Evolutionary conservation across 208 protist genomes (phyloP).

Genomic region (Balamuthia mandrillaris): DNA sequence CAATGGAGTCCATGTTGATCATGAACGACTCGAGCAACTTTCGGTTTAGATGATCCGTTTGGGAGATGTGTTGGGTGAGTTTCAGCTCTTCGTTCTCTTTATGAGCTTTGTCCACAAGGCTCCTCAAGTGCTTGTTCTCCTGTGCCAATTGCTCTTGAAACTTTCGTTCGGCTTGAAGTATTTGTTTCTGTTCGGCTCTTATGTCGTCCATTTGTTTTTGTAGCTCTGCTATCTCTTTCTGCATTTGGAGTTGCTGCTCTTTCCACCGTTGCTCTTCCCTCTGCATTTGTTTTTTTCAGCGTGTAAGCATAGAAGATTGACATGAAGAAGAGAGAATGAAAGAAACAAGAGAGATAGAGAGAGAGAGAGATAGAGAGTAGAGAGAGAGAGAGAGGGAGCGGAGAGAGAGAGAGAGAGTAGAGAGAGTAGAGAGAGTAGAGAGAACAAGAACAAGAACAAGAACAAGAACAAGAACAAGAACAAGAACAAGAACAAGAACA

Average conservation of each 20-base stretch:
- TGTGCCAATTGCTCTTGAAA: neutral
- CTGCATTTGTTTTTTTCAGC: neutral
- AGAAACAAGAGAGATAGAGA: neutral
- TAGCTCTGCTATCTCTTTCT: neutral
- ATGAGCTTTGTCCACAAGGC: neutral
- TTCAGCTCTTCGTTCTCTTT: slow-evolving; percentile 26
- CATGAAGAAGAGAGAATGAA: neutral
- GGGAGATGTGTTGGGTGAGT: neutral
- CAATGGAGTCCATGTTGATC: slow-evolving; percentile 14
- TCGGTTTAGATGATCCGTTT: slow-evolving; percentile 24
- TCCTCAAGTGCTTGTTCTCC: neutral
- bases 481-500: neutral
- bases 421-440: too few species aligned
- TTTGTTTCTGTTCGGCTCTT: neutral
- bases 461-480: neutral
- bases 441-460: neutral
- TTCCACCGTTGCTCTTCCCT: neutral
- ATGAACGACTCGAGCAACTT: slow-evolving; percentile 15
- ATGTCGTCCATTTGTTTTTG: neutral
- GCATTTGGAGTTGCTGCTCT: neutral
- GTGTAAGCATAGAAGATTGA: neutral
- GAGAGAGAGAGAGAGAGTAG: neutral
- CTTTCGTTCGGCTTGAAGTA: neutral
- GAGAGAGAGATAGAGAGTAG: neutral
- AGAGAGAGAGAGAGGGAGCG: neutral